Percentiles rank a stretch among this genome's conserved stretches.
Evolutionary conservation across 495 filamentous ascomycete species (phyloP).

Genomic region (Aspergillus egyptiacus): DNA sequence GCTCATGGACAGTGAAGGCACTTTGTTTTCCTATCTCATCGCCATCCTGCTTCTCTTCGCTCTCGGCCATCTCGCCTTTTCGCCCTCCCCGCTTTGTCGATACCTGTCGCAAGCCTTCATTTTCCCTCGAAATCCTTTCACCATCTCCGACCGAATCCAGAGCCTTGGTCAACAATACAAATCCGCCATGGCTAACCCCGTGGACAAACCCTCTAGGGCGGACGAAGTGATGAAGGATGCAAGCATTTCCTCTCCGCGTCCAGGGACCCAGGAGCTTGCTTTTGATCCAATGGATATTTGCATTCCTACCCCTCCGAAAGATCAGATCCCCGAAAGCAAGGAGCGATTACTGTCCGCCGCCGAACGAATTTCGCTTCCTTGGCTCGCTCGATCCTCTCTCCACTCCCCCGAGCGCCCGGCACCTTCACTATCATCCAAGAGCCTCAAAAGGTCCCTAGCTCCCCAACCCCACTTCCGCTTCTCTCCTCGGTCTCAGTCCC

Average conservation of each 20-base stretch:
- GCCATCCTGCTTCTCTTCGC: conserved; percentile 6
- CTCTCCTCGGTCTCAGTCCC: conserved; percentile 8
- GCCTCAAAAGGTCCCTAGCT: neutral
- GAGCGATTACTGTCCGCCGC: neutral
- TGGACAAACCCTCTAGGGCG: conserved; percentile 4
- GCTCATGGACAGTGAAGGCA: conserved; percentile 15
- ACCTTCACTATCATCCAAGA: neutral
- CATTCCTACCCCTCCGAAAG: conserved; percentile 1
- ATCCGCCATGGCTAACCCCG: conserved; percentile 12
- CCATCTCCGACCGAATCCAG: neutral
- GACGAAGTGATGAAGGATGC: conserved; percentile 17
- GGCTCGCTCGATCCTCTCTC: neutral
- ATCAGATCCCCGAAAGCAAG: neutral
- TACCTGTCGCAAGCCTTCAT: neutral
- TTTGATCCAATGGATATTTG: conserved; percentile 20
- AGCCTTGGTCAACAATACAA: neutral
- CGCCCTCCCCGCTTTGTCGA: neutral
- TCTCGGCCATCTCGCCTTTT: neutral
- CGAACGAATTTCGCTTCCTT: neutral
- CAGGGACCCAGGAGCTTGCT: neutral
- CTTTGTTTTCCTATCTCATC: conserved; percentile 3
- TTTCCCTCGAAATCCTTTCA: neutral
- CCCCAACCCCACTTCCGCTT: conserved; percentile 3
- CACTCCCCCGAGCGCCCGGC: neutral
- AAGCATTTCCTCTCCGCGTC: conserved; percentile 5